These are phyloP conservation scores for Dichotomopilus funicola DNA, from an alignment of 2,329 filamentous ascomycete species.

Conservation along the genomic window DNA sequence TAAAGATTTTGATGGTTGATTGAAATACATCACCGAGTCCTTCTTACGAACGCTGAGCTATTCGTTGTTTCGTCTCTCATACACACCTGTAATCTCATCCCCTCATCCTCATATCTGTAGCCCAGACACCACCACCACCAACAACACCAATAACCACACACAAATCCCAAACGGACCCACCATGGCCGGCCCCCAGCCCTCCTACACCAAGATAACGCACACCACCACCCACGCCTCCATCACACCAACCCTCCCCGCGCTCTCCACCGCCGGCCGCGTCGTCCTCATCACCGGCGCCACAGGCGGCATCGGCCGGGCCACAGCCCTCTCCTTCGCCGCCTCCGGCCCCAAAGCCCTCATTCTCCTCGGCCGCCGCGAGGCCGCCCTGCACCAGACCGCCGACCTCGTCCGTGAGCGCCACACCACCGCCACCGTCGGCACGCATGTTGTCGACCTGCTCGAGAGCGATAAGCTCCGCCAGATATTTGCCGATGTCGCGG, in stretches of 20 bases:
- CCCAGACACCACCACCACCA: too few species aligned
- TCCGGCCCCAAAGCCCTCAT: conserved; percentile 14
- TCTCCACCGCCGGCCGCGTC: conserved; percentile 14
- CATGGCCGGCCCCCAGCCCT: conserved; percentile 8
- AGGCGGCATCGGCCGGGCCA: conserved; percentile 16
- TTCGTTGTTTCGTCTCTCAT: too few species aligned
- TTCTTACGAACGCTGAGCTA: too few species aligned
- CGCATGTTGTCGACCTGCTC: conserved; percentile 12
- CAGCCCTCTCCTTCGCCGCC: conserved; percentile 15
- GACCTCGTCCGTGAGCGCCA: conserved; percentile 2
- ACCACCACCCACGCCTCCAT: conserved; percentile 12
- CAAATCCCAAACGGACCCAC: neutral
- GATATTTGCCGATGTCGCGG: conserved; percentile 5
- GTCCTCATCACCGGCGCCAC: conserved; percentile 18
- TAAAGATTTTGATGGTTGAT: too few species aligned
- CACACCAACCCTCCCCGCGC: conserved; percentile 11
- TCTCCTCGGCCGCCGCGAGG: conserved; percentile 15
- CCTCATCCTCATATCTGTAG: too few species aligned
- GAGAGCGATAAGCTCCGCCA: conserved; percentile 7
- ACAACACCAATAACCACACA: too few species aligned
- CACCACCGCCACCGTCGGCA: conserved; percentile 6
- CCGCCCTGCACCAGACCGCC: conserved; percentile 8
- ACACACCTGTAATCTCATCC: too few species aligned
- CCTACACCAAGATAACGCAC: conserved; percentile 14
- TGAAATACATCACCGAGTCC: too few species aligned